These are phyloP conservation scores for Dryas octopetala DNA, from an alignment of 306 rosid genomes.

Conservation along the genomic window DNA sequence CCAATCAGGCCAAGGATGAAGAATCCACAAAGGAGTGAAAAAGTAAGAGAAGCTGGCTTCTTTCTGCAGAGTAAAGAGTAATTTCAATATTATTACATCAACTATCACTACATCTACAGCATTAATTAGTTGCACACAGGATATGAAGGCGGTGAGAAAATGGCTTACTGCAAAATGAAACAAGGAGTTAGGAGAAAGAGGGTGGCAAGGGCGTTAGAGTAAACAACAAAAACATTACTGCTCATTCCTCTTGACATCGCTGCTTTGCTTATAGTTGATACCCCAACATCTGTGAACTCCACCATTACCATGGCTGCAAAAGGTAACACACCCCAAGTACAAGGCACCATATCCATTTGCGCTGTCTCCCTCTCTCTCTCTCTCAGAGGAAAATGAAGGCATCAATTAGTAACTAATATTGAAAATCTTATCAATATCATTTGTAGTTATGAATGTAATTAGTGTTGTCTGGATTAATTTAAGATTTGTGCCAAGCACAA, in stretches of 20 bases:
- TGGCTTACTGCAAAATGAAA: neutral
- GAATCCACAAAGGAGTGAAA: neutral
- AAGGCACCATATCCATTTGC: neutral
- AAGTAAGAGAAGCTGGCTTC: conserved; percentile 5
- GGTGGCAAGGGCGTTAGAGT: conserved; percentile 4
- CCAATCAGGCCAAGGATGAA: conserved; percentile 20
- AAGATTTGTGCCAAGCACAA: neutral
- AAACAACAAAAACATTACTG: conserved; percentile 8
- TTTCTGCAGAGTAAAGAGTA: conserved; percentile 8
- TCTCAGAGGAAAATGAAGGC: neutral
- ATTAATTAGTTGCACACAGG: neutral
- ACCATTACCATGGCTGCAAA: conserved; percentile 15
- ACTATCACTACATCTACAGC: neutral
- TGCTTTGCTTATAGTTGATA: conserved; percentile 8
- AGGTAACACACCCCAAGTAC: neutral
- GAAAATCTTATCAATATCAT: too few species aligned
- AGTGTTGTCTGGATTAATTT: neutral
- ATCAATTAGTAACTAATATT: too few species aligned
- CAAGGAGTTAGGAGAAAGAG: conserved; percentile 12
- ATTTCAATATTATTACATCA: neutral
- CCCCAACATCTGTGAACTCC: conserved; percentile 17
- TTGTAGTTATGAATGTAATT: too few species aligned
- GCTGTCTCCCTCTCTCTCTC: neutral
- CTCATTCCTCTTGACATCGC: conserved; percentile 23
- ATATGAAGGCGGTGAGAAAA: neutral